Base-by-base conservation (phyloP, 2,329 filamentous ascomycete genomes). In the Neofusicoccum cordaticola region DNA sequence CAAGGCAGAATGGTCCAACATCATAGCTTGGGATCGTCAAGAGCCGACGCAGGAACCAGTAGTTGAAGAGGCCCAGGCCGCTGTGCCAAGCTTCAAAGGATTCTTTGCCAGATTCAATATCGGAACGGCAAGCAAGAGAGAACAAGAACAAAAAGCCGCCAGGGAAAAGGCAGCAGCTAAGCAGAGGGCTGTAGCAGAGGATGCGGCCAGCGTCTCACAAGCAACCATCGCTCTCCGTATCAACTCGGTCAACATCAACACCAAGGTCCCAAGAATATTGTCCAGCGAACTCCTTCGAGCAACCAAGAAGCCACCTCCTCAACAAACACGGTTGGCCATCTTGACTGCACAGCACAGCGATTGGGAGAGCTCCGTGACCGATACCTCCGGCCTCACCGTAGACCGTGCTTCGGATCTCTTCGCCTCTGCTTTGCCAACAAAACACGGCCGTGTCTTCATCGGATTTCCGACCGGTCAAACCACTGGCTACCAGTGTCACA, bases 391-490 rank as follows among this genome's bases (percentile, higher is more conserved):
- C 15, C 77, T 75, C 9, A 80, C 78, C 8, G 77, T 81, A 11
- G 80, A 84, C 7, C 86, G 88, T 66, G 84, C 86, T 2, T 84
- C 85, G 0, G 92, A 97, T 73, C 88, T 99, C 7, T 97, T 99
- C 75, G 86, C 90, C 1, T 95, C 93, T 1, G 93, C 99, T 0
- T 79, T 98, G 4, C 95, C 95, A 2, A 92, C 86, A 65, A 96
- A 93, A 75, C 91, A 91, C 70, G 95, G 95, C 6, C 89, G 92
- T 62, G 91, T 99, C 63, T 99, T 98, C 72, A 99, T 99, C 72
- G 95, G 95, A 0, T 99, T 99, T 73, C 94, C 95, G 2, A 99
- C 95, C 1, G 93, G 94, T 70, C 95, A 99, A 79, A 99, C 95
- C 0, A 99, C 96, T 0, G 95, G 94, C 63, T 88, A 94, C 34